Percentiles rank a stretch among this genome's conserved stretches.
Conservation (phyloP, 768 basidiomycete genomes). For the Trametes elegans region DNA sequence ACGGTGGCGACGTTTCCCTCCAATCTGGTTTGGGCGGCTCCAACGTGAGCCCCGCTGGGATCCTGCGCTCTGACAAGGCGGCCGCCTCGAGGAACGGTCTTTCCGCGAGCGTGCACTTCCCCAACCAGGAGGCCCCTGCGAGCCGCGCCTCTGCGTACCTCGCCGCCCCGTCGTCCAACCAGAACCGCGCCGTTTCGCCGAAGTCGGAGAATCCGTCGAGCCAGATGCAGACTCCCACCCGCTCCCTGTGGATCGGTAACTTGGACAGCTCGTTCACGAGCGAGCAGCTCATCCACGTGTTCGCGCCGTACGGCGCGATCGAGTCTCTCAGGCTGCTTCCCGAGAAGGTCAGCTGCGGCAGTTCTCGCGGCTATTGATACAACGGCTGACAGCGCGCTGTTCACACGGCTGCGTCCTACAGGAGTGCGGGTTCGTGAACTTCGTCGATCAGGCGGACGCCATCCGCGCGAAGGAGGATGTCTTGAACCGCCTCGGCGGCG, state of each 20-base stretch:
- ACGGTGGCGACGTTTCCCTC: constrained; percentile 53
- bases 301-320: constrained; percentile 95
- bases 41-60: constrained; percentile 36
- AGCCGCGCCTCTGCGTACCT: constrained; percentile 66
- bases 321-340: constrained; percentile 93
- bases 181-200: constrained; percentile 79
- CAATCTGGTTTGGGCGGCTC: constrained; percentile 29
- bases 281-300: constrained; percentile 92
- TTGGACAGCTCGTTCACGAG: constrained; percentile 92
- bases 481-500: constrained; percentile 89
- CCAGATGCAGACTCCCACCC: constrained; percentile 89
- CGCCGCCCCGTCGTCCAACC: constrained; percentile 55
- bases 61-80: constrained; percentile 63
- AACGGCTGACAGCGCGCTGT: constrained; percentile 12
- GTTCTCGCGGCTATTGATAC: neutral
- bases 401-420: constrained; percentile 33
- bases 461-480: constrained; percentile 98
- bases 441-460: constrained; percentile 94
- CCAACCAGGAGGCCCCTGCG: constrained; percentile 50
- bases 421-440: constrained; percentile 99
- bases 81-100: constrained; percentile 40
- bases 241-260: constrained; percentile 98
- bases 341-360: constrained; percentile 74
- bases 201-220: constrained; percentile 70
- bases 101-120: constrained; percentile 65